These are phyloP conservation scores for Cruciata laevipes DNA, from an alignment of 257 asterid genomes.

Conservation along the genomic window DNA sequence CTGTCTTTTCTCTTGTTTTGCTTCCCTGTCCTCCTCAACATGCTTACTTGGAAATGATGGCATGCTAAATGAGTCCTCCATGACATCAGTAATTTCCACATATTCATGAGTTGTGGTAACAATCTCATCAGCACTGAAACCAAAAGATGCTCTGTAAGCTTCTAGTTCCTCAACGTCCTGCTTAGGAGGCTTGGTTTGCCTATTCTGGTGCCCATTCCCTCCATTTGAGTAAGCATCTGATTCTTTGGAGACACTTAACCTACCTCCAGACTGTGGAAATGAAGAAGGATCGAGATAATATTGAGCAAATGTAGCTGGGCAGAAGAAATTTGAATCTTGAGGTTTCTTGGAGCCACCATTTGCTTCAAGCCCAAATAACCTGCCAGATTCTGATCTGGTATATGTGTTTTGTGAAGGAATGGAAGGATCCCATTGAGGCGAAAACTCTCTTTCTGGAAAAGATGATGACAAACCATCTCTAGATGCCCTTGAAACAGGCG, in stretches of 20 bases:
- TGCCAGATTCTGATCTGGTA: slow-evolving; percentile 52
- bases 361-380: slow-evolving; percentile 33
- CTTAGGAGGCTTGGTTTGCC: slow-evolving; percentile 62
- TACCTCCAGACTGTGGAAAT: slow-evolving; percentile 75
- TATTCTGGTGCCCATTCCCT: slow-evolving; percentile 56
- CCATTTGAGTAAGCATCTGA: slow-evolving; percentile 65
- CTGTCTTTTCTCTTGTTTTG: slow-evolving; percentile 23
- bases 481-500: slow-evolving; percentile 52
- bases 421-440: slow-evolving; percentile 50
- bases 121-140: slow-evolving; percentile 98
- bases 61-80: slow-evolving; percentile 71
- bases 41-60: slow-evolving; percentile 41
- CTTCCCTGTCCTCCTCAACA: slow-evolving; percentile 35
- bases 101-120: slow-evolving; percentile 60
- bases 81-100: slow-evolving; percentile 80
- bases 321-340: slow-evolving; percentile 87
- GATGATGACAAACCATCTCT: slow-evolving; percentile 33
- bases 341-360: slow-evolving; percentile 43
- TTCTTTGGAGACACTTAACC: slow-evolving; percentile 89
- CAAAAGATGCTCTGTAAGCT: slow-evolving; percentile 97
- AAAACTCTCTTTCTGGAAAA: slow-evolving; percentile 36
- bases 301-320: slow-evolving; percentile 98
- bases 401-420: slow-evolving; percentile 35
- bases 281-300: slow-evolving; percentile 81
- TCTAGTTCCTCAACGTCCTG: slow-evolving; percentile 89